phyloP scores from a whole-genome alignment of 2,329 filamentous ascomycete species.

The Monosporascus sp. region DNA sequence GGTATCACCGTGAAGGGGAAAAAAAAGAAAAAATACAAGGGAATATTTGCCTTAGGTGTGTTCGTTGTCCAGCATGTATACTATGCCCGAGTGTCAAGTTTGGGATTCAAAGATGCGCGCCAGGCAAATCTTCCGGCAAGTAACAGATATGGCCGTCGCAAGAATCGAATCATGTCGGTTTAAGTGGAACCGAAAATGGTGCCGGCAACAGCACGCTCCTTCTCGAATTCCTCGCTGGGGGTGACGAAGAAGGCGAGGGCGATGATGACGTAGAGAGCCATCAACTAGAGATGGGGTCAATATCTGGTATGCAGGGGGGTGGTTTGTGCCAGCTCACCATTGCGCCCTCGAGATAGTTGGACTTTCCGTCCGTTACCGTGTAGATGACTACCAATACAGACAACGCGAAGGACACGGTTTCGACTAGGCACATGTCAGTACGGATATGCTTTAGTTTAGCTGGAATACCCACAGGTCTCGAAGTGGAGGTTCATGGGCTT shows the following conservation, averaged over 20 bases:
- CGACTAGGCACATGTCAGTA: constrained; percentile 39
- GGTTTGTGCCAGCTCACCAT: constrained; percentile 45
- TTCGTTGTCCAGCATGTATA: no score
- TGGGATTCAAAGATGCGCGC: not conserved
- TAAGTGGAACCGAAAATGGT: constrained; percentile 8
- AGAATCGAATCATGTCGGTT: not conserved
- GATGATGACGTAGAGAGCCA: constrained; percentile 54
- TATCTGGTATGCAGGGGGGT: not conserved
- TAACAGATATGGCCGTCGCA: no score
- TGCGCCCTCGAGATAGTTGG: constrained; percentile 78
- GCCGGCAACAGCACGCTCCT: constrained; percentile 14
- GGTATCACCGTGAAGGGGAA: not conserved
- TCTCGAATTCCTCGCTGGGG: constrained; percentile 44
- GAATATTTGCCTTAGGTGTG: no score
- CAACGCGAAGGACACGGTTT: constrained; percentile 73
- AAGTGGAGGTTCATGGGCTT: constrained; percentile 75
- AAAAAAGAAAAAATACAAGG: not conserved
- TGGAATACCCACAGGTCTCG: constrained; percentile 51
- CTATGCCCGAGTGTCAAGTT: not conserved
- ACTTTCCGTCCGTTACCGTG: constrained; percentile 75
- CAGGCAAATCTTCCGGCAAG: no score
- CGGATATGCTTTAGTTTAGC: constrained; percentile 4
- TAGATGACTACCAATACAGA: constrained; percentile 72
- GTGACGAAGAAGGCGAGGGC: constrained; percentile 57
- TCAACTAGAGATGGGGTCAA: constrained; percentile 28